Evolutionary conservation across 768 basidiomycete genomes (phyloP).

Genomic region (Amanita fuliginea): DNA sequence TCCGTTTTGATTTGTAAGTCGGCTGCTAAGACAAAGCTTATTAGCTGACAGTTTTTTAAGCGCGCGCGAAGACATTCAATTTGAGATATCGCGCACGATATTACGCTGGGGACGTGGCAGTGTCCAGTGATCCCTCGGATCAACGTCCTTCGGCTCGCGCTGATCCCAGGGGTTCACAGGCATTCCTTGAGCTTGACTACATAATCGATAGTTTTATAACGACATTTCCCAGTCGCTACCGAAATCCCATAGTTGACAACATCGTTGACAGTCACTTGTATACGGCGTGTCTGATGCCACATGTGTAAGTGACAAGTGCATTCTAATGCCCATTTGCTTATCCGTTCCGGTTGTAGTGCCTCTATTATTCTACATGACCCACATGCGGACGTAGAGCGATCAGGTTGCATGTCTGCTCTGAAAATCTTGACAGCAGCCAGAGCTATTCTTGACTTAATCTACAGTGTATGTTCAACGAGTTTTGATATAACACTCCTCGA

Average conservation of each 20-base stretch:
- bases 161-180: slow-evolving; percentile 49
- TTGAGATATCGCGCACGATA: slow-evolving; percentile 51
- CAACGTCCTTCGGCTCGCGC: slow-evolving; percentile 31
- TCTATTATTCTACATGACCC: slow-evolving; percentile 68
- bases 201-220: slow-evolving; percentile 43
- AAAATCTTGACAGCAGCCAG: slow-evolving; percentile 60
- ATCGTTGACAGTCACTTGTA: slow-evolving; percentile 53
- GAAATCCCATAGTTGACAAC: slow-evolving; percentile 43
- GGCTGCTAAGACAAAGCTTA: not conserved
- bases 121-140: slow-evolving; percentile 28
- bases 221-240: slow-evolving; percentile 47
- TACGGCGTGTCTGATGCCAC: slow-evolving; percentile 30
- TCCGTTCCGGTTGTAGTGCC: slow-evolving; percentile 29
- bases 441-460: slow-evolving; percentile 55
- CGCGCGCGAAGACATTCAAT: slow-evolving; percentile 54
- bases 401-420: slow-evolving; percentile 56
- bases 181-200: slow-evolving; percentile 54
- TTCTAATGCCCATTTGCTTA: slow-evolving; percentile 1
- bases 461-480: slow-evolving; percentile 57
- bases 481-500: slow-evolving; percentile 63
- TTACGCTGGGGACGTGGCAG: slow-evolving; percentile 44
- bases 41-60: slow-evolving; percentile 13
- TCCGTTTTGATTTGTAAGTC: slow-evolving; percentile 48
- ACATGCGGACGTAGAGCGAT: slow-evolving; percentile 48
- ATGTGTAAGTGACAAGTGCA: slow-evolving; percentile 20